phyloP scores from a whole-genome alignment of 768 basidiomycete species.

The Daedaleopsis nitida region DNA sequence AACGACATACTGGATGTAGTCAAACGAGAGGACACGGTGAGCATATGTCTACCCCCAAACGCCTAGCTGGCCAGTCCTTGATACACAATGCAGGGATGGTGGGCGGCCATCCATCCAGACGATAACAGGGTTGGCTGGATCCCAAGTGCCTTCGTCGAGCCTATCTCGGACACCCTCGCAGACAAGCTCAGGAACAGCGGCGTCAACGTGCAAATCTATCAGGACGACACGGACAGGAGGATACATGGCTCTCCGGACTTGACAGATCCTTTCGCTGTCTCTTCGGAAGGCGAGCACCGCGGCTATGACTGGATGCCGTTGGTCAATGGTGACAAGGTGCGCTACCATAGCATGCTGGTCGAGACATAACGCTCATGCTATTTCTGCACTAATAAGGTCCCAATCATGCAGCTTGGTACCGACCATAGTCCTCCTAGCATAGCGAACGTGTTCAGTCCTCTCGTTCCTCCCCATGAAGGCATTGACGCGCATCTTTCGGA shows the following conservation, averaged over 20 bases:
- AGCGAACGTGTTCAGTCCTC: constrained; percentile 14
- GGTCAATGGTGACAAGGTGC: constrained; percentile 24
- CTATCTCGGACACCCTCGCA: constrained; percentile 52
- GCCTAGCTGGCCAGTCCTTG: neutral
- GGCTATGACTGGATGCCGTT: constrained; percentile 26
- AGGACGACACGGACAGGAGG: constrained; percentile 4
- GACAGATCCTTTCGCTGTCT: constrained; percentile 11
- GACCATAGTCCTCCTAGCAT: constrained; percentile 1
- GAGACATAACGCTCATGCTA: neutral
- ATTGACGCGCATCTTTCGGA: constrained; percentile 15
- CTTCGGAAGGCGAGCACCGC: constrained; percentile 4
- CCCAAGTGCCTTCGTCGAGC: constrained; percentile 67
- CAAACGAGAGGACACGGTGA: constrained; percentile 58
- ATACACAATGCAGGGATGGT: constrained; percentile 56
- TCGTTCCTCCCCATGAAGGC: constrained; percentile 22
- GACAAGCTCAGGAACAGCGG: constrained; percentile 40
- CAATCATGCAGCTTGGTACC: constrained; percentile 11
- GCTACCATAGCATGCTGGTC: neutral
- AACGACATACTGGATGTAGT: constrained; percentile 71
- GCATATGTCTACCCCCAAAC: neutral
- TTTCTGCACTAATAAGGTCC: constrained; percentile 1
- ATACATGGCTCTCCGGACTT: constrained; percentile 11
- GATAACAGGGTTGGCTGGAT: constrained; percentile 71
- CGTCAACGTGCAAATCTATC: constrained; percentile 2
- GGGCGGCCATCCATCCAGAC: constrained; percentile 67